These are phyloP conservation scores for Leucosporidium scottii DNA, from an alignment of 768 basidiomycete genomes.

Conservation along the genomic window DNA sequence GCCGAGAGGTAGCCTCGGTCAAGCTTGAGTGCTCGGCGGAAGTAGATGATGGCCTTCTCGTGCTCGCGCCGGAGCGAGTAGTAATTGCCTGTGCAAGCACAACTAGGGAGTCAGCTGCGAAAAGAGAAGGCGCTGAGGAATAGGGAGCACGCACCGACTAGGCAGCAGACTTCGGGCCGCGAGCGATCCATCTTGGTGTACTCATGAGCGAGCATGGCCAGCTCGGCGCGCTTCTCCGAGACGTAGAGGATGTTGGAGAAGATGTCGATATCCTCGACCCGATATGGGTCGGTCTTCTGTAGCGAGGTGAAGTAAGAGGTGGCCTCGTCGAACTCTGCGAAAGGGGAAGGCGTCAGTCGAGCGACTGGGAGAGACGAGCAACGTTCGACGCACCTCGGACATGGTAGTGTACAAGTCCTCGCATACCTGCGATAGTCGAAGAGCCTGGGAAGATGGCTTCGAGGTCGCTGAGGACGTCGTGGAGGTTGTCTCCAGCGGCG, in stretches of 20 bases:
- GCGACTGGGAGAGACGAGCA: neutral
- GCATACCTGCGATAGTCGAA: constrained; percentile 62
- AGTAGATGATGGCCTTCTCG: constrained; percentile 92
- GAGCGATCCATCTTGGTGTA: constrained; percentile 84
- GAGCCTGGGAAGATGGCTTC: constrained; percentile 65
- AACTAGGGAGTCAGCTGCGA: too few species aligned
- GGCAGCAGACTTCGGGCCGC: constrained; percentile 89
- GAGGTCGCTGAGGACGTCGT: constrained; percentile 71
- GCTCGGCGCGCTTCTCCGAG: constrained; percentile 75
- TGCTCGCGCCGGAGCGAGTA: constrained; percentile 89
- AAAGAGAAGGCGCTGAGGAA: too few species aligned
- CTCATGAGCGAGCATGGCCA: constrained; percentile 85
- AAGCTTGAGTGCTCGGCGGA: constrained; percentile 85
- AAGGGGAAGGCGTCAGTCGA: neutral
- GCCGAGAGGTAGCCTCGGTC: constrained; percentile 92
- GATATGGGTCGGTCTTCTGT: constrained; percentile 68
- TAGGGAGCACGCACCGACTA: constrained; percentile 71
- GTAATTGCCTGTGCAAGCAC: constrained; percentile 70
- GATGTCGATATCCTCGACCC: constrained; percentile 90
- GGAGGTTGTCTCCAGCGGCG: constrained; percentile 76
- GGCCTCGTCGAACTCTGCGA: constrained; percentile 75
- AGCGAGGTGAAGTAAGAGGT: constrained; percentile 79
- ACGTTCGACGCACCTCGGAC: constrained; percentile 62
- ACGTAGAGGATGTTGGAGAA: constrained; percentile 97
- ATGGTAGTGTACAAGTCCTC: constrained; percentile 81